A percentile compares a stretch with the other conserved stretches of the same genome.
Evolutionary conservation across 768 basidiomycete genomes (phyloP).

Genomic region (Leucosporidium creatinivorum): DNA sequence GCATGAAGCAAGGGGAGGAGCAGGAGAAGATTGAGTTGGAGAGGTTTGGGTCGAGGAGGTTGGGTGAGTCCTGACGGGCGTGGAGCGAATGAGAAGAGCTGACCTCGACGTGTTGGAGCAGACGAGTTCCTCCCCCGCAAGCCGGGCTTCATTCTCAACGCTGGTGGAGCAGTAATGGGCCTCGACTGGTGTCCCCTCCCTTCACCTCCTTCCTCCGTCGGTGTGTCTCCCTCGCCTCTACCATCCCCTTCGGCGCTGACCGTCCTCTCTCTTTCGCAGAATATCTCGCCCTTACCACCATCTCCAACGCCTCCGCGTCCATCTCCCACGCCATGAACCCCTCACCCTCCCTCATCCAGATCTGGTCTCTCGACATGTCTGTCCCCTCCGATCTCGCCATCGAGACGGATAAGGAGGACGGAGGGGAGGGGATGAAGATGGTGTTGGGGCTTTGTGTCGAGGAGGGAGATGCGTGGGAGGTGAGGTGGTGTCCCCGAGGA

Average conservation of each 20-base stretch:
- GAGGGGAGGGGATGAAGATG: constrained; percentile 24
- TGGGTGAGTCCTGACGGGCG: not conserved
- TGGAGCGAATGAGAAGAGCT: not conserved
- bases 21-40: not conserved
- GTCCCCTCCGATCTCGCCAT: constrained; percentile 1
- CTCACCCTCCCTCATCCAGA: constrained; percentile 65
- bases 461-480: constrained; percentile 64
- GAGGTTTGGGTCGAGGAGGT: constrained; percentile 6
- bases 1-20: not conserved
- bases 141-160: constrained; percentile 66
- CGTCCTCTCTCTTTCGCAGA: constrained; percentile 47
- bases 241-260: not conserved
- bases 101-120: constrained; percentile 39
- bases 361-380: constrained; percentile 54
- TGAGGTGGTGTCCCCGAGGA: constrained; percentile 91
- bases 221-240: constrained; percentile 6
- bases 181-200: constrained; percentile 89
- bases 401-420: constrained; percentile 7
- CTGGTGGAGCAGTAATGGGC: constrained; percentile 84
- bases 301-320: constrained; percentile 43
- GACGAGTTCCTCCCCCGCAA: constrained; percentile 57
- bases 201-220: constrained; percentile 48
- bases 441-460: constrained; percentile 72
- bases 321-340: constrained; percentile 54
- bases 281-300: constrained; percentile 67